A percentile compares a stretch with the other conserved stretches of the same genome.
Conservation (phyloP, 495 filamentous ascomycete genomes). For the Aspergillus saccharolyticus region DNA sequence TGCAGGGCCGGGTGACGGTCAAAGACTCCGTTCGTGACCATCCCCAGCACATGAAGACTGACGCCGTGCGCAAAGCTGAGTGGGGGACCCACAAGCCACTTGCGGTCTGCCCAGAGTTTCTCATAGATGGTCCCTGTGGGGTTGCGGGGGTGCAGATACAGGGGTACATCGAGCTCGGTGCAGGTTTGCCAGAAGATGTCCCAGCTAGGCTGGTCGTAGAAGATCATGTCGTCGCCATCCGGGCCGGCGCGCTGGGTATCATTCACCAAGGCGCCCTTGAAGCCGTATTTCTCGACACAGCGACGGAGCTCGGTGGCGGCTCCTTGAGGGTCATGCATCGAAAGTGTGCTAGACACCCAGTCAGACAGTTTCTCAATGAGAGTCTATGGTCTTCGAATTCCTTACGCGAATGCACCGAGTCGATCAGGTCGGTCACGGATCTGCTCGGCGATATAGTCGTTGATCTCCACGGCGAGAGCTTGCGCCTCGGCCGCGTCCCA, state of each 20-base stretch:
- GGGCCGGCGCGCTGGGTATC: conserved; percentile 48
- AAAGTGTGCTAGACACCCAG: conserved; percentile 31
- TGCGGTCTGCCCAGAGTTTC: conserved; percentile 46
- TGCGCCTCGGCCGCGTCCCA: conserved; percentile 43
- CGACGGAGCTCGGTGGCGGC: conserved; percentile 52
- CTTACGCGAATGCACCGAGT: conserved; percentile 53
- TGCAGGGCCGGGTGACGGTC: conserved; percentile 51
- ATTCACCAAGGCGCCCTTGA: conserved; percentile 57
- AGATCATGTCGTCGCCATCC: conserved; percentile 52
- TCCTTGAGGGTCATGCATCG: conserved; percentile 52
- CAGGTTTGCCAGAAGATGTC: conserved; percentile 54
- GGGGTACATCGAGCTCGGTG: conserved; percentile 55
- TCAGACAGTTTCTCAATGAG: conserved; percentile 7
- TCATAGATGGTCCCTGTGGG: conserved; percentile 46
- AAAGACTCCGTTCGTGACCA: conserved; percentile 50
- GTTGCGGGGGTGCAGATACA: conserved; percentile 58
- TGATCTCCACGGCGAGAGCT: conserved; percentile 45
- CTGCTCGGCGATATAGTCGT: conserved; percentile 53
- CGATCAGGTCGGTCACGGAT: conserved; percentile 47
- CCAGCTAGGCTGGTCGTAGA: conserved; percentile 54
- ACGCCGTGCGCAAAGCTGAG: conserved; percentile 48
- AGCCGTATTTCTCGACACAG: conserved; percentile 50
- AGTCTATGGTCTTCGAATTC: background rate
- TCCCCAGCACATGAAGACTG: conserved; percentile 45
- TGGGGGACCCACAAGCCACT: conserved; percentile 43